phyloP scores from a whole-genome alignment of 2,329 filamentous ascomycete genomes.

The Endoconidiophora polonica region DNA sequence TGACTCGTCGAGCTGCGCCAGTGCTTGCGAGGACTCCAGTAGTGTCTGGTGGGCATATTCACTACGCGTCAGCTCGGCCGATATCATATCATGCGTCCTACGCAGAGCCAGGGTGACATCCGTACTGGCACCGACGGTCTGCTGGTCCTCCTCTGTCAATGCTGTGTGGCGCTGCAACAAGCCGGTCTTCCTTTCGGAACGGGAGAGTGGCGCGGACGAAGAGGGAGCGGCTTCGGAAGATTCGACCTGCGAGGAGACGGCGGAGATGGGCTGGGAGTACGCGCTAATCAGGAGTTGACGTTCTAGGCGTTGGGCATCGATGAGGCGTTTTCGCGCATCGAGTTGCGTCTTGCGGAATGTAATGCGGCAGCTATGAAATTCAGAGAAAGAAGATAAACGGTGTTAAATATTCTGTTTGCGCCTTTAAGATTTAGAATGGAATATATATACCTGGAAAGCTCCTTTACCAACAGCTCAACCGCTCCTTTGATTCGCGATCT shows the following conservation, averaged over 20 bases:
- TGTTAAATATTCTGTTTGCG: not conserved
- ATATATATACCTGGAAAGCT: slow-evolving; percentile 48
- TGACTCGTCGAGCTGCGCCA: slow-evolving; percentile 63
- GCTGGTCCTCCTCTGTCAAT: slow-evolving; percentile 49
- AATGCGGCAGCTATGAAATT: slow-evolving; percentile 31
- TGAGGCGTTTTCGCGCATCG: slow-evolving; percentile 56
- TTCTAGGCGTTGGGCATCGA: slow-evolving; percentile 58
- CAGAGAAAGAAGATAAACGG: too few relatives aligned
- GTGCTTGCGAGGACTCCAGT: slow-evolving; percentile 63
- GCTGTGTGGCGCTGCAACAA: slow-evolving; percentile 21
- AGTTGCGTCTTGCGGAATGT: slow-evolving; percentile 73
- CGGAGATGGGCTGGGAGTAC: slow-evolving; percentile 30
- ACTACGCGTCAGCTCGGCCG: slow-evolving; percentile 67
- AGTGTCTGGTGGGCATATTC: slow-evolving; percentile 83
- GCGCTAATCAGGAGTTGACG: slow-evolving; percentile 57
- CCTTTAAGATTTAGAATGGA: not conserved
- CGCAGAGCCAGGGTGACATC: slow-evolving; percentile 75
- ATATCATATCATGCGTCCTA: slow-evolving; percentile 74
- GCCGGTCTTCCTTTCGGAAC: slow-evolving; percentile 15
- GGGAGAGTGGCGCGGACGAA: slow-evolving; percentile 17
- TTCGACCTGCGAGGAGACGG: slow-evolving; percentile 16
- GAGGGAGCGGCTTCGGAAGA: slow-evolving; percentile 15
- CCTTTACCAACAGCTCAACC: slow-evolving; percentile 47
- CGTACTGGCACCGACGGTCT: slow-evolving; percentile 55
- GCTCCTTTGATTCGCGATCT: slow-evolving; percentile 47